Evolutionary conservation across 1,284 basidiomycete species (phyloP).

Genomic region (Blastosporella zonata): DNA sequence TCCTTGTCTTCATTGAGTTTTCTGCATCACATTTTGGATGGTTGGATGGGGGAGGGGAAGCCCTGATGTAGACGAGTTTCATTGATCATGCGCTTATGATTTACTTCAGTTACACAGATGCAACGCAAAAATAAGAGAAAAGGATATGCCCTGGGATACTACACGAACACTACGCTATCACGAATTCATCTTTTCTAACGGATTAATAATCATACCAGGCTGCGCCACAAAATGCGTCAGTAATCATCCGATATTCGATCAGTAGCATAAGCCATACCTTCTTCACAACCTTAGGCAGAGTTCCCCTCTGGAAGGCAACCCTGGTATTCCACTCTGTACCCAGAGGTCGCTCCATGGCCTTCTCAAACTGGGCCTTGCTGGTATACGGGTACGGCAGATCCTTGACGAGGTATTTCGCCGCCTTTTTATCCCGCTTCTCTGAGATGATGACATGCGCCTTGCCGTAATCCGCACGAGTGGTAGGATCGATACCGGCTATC

Average conservation of each 20-base stretch:
- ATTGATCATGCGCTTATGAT: no score
- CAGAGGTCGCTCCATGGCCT: slow-evolving; percentile 75
- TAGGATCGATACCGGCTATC: slow-evolving; percentile 76
- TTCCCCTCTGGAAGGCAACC: slow-evolving; percentile 82
- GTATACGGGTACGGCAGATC: slow-evolving; percentile 95
- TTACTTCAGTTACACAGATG: no score
- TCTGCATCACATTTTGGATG: no score
- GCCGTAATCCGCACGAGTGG: slow-evolving; percentile 77
- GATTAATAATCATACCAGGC: slow-evolving; percentile 78
- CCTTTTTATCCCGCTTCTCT: slow-evolving; percentile 93
- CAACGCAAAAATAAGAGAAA: neutral
- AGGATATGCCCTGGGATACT: neutral
- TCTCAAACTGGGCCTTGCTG: slow-evolving; percentile 85
- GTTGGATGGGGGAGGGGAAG: no score
- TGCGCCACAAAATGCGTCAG: slow-evolving; percentile 26
- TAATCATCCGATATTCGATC: slow-evolving; percentile 1
- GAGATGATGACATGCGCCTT: slow-evolving; percentile 92
- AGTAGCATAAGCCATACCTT: slow-evolving; percentile 53
- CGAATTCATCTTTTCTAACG: slow-evolving; percentile 52
- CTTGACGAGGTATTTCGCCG: slow-evolving; percentile 81
- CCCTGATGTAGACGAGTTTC: no score
- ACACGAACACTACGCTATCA: neutral
- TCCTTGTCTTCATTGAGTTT: no score
- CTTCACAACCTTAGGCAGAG: slow-evolving; percentile 80
- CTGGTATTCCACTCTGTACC: slow-evolving; percentile 95